These are phyloP conservation scores for Tolypocladium inflatum DNA, from an alignment of 2,329 filamentous ascomycete genomes.

Conservation along the genomic window DNA sequence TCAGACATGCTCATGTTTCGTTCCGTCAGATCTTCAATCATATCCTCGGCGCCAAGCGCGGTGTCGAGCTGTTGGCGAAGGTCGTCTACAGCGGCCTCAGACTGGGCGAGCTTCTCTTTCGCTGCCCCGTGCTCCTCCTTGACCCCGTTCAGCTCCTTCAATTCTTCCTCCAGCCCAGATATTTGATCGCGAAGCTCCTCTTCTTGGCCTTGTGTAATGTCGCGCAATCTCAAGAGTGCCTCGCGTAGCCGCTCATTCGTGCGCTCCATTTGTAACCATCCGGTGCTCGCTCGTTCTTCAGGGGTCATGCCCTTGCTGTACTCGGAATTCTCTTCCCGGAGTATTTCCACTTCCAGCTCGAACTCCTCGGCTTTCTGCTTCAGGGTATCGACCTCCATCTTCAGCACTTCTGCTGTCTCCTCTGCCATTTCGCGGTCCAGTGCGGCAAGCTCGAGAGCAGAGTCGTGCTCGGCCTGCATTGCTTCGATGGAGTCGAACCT, in stretches of 20 bases:
- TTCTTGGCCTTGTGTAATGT: conserved; percentile 80
- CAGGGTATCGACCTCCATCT: conserved; percentile 68
- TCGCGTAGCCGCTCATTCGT: conserved; percentile 83
- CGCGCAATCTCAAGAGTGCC: conserved; percentile 73
- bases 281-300: conserved; percentile 77
- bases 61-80: conserved; percentile 86
- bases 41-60: conserved; percentile 79
- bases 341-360: conserved; percentile 77
- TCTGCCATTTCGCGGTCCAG: conserved; percentile 95
- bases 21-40: conserved; percentile 86
- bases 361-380: conserved; percentile 74
- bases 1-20: conserved; percentile 78
- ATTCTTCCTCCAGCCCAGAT: conserved; percentile 61
- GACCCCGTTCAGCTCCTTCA: conserved; percentile 55
- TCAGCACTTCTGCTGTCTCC: conserved; percentile 75
- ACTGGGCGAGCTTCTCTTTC: conserved; percentile 63
- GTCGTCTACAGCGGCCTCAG: conserved; percentile 71
- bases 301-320: conserved; percentile 75
- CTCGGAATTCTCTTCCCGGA: conserved; percentile 80
- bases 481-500: conserved; percentile 59
- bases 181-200: conserved; percentile 68
- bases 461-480: conserved; percentile 75
- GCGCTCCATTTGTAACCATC: conserved; percentile 85
- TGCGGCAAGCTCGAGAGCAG: conserved; percentile 74
- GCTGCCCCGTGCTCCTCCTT: conserved; percentile 62